A percentile compares a stretch with the other conserved stretches of the same genome.
Evolutionary conservation across 768 basidiomycete species (phyloP).

Genomic region (Serendipita sp.): DNA sequence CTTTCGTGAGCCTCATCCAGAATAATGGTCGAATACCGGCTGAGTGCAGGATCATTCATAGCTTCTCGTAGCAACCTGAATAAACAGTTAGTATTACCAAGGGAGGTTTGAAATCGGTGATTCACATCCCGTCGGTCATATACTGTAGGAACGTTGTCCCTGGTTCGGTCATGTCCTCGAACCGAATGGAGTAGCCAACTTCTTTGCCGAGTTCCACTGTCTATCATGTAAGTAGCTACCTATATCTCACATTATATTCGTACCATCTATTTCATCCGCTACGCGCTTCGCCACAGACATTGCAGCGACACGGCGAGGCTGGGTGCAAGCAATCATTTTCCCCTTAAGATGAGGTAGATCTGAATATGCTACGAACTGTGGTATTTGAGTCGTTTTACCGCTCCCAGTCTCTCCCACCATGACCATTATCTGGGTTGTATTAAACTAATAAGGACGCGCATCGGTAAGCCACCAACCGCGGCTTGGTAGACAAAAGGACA

Average conservation of each 20-base stretch:
- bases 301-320: constrained; percentile 96
- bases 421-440: constrained; percentile 66
- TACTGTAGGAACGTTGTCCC: constrained; percentile 94
- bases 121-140: constrained; percentile 96
- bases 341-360: constrained; percentile 82
- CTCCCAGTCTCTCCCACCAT: constrained; percentile 92
- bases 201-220: constrained; percentile 82
- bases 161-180: constrained; percentile 87
- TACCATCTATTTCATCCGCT: constrained; percentile 97
- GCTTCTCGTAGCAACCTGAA: constrained; percentile 67
- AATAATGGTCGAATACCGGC: constrained; percentile 92
- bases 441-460: constrained; percentile 41
- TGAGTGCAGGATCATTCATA: constrained; percentile 89
- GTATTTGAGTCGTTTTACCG: constrained; percentile 96
- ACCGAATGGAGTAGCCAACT: constrained; percentile 95
- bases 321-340: constrained; percentile 90
- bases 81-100: neutral
- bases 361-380: constrained; percentile 88
- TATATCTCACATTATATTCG: constrained; percentile 15
- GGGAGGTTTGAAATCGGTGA: neutral
- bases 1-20: constrained; percentile 92
- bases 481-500: constrained; percentile 19
- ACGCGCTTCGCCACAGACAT: constrained; percentile 99
- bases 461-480: neutral
- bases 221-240: constrained; percentile 8